phyloP scores from a whole-genome alignment of 345 rosid genomes.

The Eucalyptus fibrosa region DNA sequence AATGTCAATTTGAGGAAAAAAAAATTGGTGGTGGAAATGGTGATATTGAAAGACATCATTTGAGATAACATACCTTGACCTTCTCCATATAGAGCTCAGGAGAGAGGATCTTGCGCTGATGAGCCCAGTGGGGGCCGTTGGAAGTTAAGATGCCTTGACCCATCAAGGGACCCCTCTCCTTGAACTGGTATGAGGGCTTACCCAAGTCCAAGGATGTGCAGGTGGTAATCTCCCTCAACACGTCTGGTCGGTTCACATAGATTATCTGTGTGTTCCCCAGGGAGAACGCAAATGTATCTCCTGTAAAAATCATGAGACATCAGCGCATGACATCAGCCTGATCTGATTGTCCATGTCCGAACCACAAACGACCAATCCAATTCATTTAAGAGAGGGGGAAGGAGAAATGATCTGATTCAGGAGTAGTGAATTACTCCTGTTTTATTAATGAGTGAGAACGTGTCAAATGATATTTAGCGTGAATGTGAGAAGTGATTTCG shows the following conservation, averaged over 20 bases:
- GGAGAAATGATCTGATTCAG: not conserved
- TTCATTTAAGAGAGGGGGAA: not conserved
- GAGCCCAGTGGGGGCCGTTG: slow-evolving; percentile 29
- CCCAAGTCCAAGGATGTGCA: slow-evolving; percentile 32
- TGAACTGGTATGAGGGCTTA: slow-evolving; percentile 30
- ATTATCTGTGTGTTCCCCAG: slow-evolving; percentile 24
- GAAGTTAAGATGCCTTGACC: slow-evolving; percentile 46
- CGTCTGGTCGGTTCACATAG: slow-evolving; percentile 12
- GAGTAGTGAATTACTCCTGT: not conserved
- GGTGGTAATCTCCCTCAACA: slow-evolving; percentile 23
- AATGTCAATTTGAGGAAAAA: not conserved
- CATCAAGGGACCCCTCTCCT: slow-evolving; percentile 29
- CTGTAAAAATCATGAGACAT: not conserved
- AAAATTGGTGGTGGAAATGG: not conserved
- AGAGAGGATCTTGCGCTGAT: slow-evolving; percentile 35
- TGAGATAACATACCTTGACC: slow-evolving; percentile 16
- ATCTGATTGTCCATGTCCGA: not conserved
- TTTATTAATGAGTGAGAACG: not conserved
- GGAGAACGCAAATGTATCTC: slow-evolving; percentile 17
- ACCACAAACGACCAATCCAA: not conserved
- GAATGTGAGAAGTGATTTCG: not conserved
- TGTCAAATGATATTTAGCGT: not conserved
- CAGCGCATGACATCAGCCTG: not conserved
- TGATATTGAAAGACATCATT: not conserved
- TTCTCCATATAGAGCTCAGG: slow-evolving; percentile 35